These are phyloP conservation scores for Corymbia calophylla DNA, from an alignment of 441 rosid species.

Conservation along the genomic window DNA sequence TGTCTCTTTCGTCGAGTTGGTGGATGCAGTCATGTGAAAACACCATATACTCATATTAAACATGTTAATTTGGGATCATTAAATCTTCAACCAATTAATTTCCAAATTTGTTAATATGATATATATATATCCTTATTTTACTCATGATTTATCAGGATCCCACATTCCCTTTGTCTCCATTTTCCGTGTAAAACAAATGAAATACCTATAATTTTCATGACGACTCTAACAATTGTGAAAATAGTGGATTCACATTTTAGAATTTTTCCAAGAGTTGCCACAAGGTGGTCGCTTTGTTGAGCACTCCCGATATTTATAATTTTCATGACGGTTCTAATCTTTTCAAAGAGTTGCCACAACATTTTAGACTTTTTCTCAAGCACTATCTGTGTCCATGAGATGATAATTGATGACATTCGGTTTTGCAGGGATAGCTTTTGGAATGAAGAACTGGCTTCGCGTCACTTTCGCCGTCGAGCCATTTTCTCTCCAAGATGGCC, in stretches of 20 bases:
- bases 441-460: constrained; percentile 41
- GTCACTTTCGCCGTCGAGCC: constrained; percentile 36
- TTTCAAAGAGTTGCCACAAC: too few species aligned
- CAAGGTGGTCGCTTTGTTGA: not conserved
- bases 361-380: not conserved
- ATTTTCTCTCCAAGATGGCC: constrained; percentile 25
- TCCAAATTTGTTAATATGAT: too few species aligned
- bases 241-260: not conserved
- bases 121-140: too few species aligned
- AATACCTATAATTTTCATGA: not conserved
- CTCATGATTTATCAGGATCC: not conserved
- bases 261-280: not conserved
- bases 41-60: not conserved
- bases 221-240: not conserved
- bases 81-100: not conserved
- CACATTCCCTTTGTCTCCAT: not conserved
- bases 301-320: not conserved
- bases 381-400: not conserved
- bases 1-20: not conserved
- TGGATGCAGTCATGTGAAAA: not conserved
- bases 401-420: not conserved
- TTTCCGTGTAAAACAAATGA: too few species aligned
- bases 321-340: too few species aligned
- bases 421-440: constrained; percentile 22
- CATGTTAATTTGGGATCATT: not conserved